Percentiles rank a stretch among this genome's conserved stretches.
phyloP scores from a whole-genome alignment of 345 rosid genomes.

The Citrus cavaleriei region DNA sequence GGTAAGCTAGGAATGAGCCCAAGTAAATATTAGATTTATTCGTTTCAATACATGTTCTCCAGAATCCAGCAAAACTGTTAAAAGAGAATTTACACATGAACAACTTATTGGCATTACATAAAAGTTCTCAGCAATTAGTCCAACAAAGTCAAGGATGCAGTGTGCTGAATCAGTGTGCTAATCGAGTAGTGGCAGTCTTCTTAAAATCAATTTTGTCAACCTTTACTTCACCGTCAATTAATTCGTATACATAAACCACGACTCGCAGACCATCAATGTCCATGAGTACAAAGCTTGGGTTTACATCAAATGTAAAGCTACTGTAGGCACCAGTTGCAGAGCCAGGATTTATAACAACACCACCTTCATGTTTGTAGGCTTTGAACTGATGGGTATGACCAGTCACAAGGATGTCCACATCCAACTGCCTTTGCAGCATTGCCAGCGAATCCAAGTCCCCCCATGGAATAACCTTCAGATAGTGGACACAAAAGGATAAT shows the following conservation, averaged over 20 bases:
- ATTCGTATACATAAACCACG: conserved; percentile 34
- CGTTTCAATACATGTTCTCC: not conserved
- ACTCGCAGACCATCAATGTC: conserved; percentile 42
- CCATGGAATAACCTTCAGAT: conserved; percentile 38
- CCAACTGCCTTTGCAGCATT: conserved; percentile 43
- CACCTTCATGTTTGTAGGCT: conserved; percentile 44
- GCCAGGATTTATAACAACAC: conserved; percentile 41
- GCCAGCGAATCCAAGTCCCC: conserved; percentile 38
- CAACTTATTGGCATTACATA: not conserved
- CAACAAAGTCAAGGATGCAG: not conserved
- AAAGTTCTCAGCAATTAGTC: not conserved
- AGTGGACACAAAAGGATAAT: not conserved
- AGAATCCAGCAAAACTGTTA: conserved; percentile 4
- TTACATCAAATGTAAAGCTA: conserved; percentile 35
- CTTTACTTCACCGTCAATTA: conserved; percentile 34
- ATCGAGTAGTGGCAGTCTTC: conserved; percentile 26
- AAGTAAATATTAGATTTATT: not conserved
- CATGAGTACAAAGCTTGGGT: conserved; percentile 44
- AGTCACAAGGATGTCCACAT: conserved; percentile 41
- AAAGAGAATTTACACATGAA: not conserved
- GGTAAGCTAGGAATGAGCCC: not conserved
- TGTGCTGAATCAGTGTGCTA: conserved; percentile 1
- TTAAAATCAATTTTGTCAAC: conserved; percentile 39
- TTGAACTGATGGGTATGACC: conserved; percentile 46
- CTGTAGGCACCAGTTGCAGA: conserved; percentile 47